These are phyloP conservation scores for Lactarius trivialis DNA, from an alignment of 768 basidiomycete genomes.

Conservation along the genomic window DNA sequence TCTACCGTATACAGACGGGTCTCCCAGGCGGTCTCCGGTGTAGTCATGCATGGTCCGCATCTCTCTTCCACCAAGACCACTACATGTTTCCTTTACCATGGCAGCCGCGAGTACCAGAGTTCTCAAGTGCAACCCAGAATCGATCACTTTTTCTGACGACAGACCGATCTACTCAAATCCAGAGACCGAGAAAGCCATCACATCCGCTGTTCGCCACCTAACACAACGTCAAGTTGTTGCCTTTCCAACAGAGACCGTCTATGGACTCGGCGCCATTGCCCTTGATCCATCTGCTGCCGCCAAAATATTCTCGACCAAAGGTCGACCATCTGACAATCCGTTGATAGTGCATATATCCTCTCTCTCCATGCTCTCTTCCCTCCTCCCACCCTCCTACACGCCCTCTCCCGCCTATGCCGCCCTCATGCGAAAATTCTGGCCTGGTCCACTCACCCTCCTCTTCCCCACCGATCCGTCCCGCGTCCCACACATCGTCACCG, in stretches of 20 bases:
- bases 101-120: conserved; percentile 34
- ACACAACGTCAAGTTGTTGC: conserved; percentile 57
- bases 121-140: conserved; percentile 54
- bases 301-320: conserved; percentile 82
- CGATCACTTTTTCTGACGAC: conserved; percentile 52
- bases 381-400: conserved; percentile 61
- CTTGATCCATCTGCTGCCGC: conserved; percentile 54
- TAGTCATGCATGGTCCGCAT: background rate
- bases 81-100: conserved; percentile 12
- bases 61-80: background rate
- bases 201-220: conserved; percentile 50
- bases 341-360: conserved; percentile 96
- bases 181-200: conserved; percentile 48
- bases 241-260: conserved; percentile 97
- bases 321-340: conserved; percentile 92
- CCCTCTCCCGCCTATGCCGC: conserved; percentile 60
- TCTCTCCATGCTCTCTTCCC: conserved; percentile 63
- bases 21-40: too few species aligned
- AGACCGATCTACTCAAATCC: conserved; percentile 43
- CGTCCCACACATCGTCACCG: conserved; percentile 74
- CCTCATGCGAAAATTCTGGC: conserved; percentile 87
- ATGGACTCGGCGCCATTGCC: conserved; percentile 90
- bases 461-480: conserved; percentile 64
- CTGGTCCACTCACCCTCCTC: conserved; percentile 86
- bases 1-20: too few species aligned